Evolutionary conservation across 805 yeast species (phyloP).

Genomic region (Schwanniomyces pseudopolymorphus): DNA sequence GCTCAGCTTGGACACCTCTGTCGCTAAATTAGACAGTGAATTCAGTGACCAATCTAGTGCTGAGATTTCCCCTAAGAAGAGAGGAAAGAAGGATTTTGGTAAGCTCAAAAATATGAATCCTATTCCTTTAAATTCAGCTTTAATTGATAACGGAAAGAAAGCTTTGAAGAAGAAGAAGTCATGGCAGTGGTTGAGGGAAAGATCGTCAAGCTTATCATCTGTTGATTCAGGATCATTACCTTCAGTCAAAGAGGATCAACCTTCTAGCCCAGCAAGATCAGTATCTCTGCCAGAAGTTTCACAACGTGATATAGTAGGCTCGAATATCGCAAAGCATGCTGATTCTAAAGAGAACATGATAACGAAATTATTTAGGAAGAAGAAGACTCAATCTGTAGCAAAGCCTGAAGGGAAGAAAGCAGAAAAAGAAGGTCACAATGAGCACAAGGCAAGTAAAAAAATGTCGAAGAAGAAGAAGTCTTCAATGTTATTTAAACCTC

Average conservation of each 20-base stretch:
- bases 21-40: background rate
- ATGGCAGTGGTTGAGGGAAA: constrained; percentile 41
- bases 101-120: constrained; percentile 7
- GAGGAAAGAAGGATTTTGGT: constrained; percentile 13
- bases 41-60: constrained; percentile 1
- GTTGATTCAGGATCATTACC: constrained; percentile 21
- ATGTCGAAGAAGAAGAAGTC: background rate
- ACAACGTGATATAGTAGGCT: background rate
- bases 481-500: background rate
- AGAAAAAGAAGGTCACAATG: background rate
- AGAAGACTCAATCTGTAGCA: constrained; percentile 11
- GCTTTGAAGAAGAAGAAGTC: constrained; percentile 36
- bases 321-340: constrained; percentile 6
- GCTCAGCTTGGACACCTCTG: background rate
- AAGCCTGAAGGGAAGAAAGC: background rate
- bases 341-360: constrained; percentile 40
- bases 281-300: constrained; percentile 38
- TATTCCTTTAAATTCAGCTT: constrained; percentile 5
- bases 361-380: constrained; percentile 39
- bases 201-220: constrained; percentile 31
- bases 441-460: background rate
- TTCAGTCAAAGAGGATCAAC: constrained; percentile 18
- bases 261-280: constrained; percentile 25
- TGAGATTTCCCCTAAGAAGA: constrained; percentile 5
- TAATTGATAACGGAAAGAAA: constrained; percentile 7